Evolutionary conservation across 2,329 filamentous ascomycete species (phyloP).

Genomic region (Paramyrothecium roridum): DNA sequence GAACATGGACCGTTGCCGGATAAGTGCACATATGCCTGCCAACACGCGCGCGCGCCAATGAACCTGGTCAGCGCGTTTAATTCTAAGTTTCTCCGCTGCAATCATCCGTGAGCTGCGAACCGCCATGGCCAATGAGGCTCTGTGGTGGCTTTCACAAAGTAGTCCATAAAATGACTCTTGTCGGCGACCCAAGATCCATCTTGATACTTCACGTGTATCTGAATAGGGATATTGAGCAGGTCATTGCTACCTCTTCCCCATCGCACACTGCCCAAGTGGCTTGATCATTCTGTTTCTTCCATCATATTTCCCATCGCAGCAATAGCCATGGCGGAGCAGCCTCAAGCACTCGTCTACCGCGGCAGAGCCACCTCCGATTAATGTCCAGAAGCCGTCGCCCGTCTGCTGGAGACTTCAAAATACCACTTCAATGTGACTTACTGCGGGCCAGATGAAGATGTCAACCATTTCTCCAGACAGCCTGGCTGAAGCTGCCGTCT

Average conservation of each 20-base stretch:
- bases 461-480: conserved; percentile 7
- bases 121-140: background rate
- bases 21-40: no score
- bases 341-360: conserved; percentile 17
- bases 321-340: background rate
- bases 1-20: no score
- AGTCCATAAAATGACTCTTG: background rate
- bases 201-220: no score
- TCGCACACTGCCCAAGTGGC: background rate
- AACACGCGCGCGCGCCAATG: no score
- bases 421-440: conserved; percentile 14
- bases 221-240: background rate
- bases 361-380: conserved; percentile 12
- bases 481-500: conserved; percentile 9
- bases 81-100: no score
- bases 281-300: background rate
- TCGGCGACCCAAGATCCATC: no score
- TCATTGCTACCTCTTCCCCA: background rate
- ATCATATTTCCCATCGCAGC: background rate
- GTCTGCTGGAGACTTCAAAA: conserved; percentile 13
- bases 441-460: conserved; percentile 12
- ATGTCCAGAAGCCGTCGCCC: conserved; percentile 12
- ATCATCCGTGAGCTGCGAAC: no score
- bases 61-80: no score
- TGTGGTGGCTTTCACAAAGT: background rate